Evolutionary conservation across 768 basidiomycete species (phyloP).

Genomic region (Coprinellus micaceus): DNA sequence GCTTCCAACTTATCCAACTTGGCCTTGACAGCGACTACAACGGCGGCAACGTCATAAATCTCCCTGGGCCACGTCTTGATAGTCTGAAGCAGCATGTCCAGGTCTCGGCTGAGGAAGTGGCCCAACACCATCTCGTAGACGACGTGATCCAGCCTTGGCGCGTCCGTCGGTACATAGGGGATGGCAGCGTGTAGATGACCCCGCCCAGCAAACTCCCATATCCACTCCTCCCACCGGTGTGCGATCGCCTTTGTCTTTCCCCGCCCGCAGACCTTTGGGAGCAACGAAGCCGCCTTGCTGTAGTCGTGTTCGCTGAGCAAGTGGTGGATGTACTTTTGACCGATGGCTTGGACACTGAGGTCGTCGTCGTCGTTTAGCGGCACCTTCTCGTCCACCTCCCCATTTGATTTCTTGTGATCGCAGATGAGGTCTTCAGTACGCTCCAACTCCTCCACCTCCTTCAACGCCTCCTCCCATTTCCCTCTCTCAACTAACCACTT

Average conservation of each 20-base stretch:
- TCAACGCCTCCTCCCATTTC: slow-evolving; percentile 87
- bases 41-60: slow-evolving; percentile 84
- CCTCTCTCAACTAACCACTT: slow-evolving; percentile 85
- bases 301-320: slow-evolving; percentile 80
- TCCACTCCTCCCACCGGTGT: slow-evolving; percentile 93
- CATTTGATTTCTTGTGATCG: slow-evolving; percentile 5
- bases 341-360: slow-evolving; percentile 66
- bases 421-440: slow-evolving; percentile 24
- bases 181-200: slow-evolving; percentile 83
- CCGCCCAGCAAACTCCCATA: slow-evolving; percentile 84
- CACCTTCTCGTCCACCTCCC: slow-evolving; percentile 7
- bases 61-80: slow-evolving; percentile 87
- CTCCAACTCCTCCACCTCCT: slow-evolving; percentile 69
- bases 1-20: slow-evolving; percentile 57
- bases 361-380: slow-evolving; percentile 32
- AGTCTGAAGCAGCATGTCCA: slow-evolving; percentile 60
- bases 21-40: slow-evolving; percentile 84
- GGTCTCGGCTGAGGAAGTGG: slow-evolving; percentile 77
- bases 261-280: slow-evolving; percentile 75
- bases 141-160: slow-evolving; percentile 74
- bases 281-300: slow-evolving; percentile 74
- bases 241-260: slow-evolving; percentile 41
- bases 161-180: slow-evolving; percentile 80
- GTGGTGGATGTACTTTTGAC: slow-evolving; percentile 81
- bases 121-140: slow-evolving; percentile 96